These are phyloP conservation scores for Candida glaebosa DNA, from an alignment of 805 yeast genomes.

Conservation along the genomic window DNA sequence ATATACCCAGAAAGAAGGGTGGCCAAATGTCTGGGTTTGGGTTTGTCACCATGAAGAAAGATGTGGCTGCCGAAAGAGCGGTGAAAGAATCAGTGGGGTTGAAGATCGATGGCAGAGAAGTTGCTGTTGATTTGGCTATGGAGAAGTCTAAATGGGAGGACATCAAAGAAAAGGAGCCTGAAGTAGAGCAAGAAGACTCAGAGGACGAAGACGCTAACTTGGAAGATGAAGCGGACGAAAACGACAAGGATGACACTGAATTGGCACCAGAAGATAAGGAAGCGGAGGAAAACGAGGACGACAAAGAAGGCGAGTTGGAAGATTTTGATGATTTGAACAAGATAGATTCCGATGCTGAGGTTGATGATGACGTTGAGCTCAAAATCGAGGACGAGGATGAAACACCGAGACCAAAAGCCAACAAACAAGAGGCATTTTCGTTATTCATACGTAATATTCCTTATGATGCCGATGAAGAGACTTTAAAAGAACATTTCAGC, in stretches of 20 bases:
- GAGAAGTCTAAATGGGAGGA: conserved; percentile 83
- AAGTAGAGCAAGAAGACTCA: conserved; percentile 37
- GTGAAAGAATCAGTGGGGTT: conserved; percentile 70
- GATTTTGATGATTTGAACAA: conserved; percentile 27
- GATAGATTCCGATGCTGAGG: conserved; percentile 31
- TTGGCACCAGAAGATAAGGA: conserved; percentile 29
- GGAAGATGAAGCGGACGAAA: conserved; percentile 39
- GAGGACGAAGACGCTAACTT: conserved; percentile 36
- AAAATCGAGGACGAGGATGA: conserved; percentile 22
- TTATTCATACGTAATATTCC: conserved; percentile 91
- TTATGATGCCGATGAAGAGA: conserved; percentile 84
- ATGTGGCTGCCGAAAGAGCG: conserved; percentile 74
- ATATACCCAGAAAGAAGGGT: conserved; percentile 81
- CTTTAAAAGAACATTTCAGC: conserved; percentile 71
- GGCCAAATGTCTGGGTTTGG: conserved; percentile 95
- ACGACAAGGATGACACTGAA: conserved; percentile 32
- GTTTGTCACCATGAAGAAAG: conserved; percentile 84
- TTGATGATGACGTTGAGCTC: conserved; percentile 25
- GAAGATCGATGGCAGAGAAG: conserved; percentile 84
- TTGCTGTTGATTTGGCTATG: conserved; percentile 91
- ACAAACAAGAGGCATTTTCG: conserved; percentile 67
- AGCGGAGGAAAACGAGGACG: conserved; percentile 33
- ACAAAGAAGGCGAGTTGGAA: conserved; percentile 20
- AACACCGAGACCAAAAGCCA: conserved; percentile 36
- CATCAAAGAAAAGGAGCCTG: conserved; percentile 36